A percentile compares a stretch with the other conserved stretches of the same genome.
Evolutionary conservation across 306 rosid species (phyloP).

Genomic region (Cercis canadensis): DNA sequence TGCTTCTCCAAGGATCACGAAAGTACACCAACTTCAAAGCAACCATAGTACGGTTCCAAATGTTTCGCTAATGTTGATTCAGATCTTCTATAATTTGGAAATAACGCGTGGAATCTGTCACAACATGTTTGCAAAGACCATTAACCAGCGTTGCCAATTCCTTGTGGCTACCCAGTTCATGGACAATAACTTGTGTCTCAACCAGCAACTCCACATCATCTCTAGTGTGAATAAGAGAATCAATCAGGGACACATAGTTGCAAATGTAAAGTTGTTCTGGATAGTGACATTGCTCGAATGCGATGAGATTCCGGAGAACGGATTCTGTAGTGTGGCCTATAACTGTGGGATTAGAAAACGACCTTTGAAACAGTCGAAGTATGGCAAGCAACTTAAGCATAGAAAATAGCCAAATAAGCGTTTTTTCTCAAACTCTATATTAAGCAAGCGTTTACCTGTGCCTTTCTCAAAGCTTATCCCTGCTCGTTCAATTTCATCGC

Average conservation of each 20-base stretch:
- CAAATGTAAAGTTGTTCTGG: constrained; percentile 47
- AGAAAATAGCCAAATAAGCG: constrained; percentile 39
- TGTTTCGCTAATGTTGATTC: constrained; percentile 42
- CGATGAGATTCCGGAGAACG: constrained; percentile 57
- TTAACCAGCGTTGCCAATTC: constrained; percentile 52
- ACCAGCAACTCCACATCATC: constrained; percentile 58
- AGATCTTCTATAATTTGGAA: constrained; percentile 10
- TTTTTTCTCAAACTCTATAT: constrained; percentile 33
- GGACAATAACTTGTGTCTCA: constrained; percentile 47
- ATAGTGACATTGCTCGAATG: constrained; percentile 63
- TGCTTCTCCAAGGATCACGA: constrained; percentile 67
- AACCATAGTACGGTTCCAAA: constrained; percentile 56
- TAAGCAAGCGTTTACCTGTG: constrained; percentile 22
- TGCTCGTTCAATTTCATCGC: constrained; percentile 50
- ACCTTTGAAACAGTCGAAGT: constrained; percentile 33
- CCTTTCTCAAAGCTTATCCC: constrained; percentile 48
- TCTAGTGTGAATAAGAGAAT: constrained; percentile 50
- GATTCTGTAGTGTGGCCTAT: constrained; percentile 50
- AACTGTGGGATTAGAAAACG: constrained; percentile 40
- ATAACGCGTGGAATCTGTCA: constrained; percentile 40
- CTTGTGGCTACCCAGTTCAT: constrained; percentile 55
- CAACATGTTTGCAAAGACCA: constrained; percentile 47
- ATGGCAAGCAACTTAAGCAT: constrained; percentile 37
- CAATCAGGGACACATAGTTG: constrained; percentile 50
- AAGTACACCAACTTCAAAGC: constrained; percentile 54